These are phyloP conservation scores for Hylodesmum podocarpum DNA, from an alignment of 306 rosid genomes.

Conservation along the genomic window DNA sequence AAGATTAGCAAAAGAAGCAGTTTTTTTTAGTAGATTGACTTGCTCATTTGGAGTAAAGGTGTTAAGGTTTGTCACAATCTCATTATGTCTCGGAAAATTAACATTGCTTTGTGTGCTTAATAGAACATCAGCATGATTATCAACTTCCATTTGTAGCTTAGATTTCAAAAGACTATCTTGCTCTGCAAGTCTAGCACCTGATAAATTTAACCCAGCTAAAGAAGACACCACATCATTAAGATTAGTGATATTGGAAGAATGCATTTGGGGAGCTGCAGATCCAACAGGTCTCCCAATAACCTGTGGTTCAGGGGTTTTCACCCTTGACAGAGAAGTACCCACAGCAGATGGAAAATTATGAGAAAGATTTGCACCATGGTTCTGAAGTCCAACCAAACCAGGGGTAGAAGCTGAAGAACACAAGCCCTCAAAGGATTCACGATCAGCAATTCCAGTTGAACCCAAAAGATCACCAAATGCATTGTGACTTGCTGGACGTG, in stretches of 20 bases:
- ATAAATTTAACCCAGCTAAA: slow-evolving; percentile 64
- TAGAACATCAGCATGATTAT: slow-evolving; percentile 52
- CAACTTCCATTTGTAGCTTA: slow-evolving; percentile 56
- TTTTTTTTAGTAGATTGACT: slow-evolving; percentile 59
- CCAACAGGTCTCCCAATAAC: slow-evolving; percentile 64
- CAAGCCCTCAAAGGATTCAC: slow-evolving; percentile 59
- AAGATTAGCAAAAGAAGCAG: slow-evolving; percentile 73
- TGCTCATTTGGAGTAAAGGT: slow-evolving; percentile 46
- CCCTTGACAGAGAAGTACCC: slow-evolving; percentile 65
- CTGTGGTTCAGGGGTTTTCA: slow-evolving; percentile 75
- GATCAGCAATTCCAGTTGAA: slow-evolving; percentile 49
- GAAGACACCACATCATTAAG: slow-evolving; percentile 55
- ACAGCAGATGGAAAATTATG: slow-evolving; percentile 55
- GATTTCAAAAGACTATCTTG: slow-evolving; percentile 60
- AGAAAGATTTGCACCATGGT: slow-evolving; percentile 48
- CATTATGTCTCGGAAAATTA: slow-evolving; percentile 55
- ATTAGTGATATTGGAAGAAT: slow-evolving; percentile 55
- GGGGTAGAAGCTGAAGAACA: slow-evolving; percentile 51
- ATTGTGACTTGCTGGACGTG: slow-evolving; percentile 66
- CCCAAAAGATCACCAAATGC: slow-evolving; percentile 64
- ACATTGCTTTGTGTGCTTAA: slow-evolving; percentile 42
- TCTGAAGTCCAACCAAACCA: slow-evolving; percentile 62
- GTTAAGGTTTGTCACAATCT: slow-evolving; percentile 47
- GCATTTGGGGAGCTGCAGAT: slow-evolving; percentile 62
- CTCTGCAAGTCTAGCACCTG: slow-evolving; percentile 58